Conservation (phyloP, 176 grass and related monocot species). For the Avena sativa region DNA sequence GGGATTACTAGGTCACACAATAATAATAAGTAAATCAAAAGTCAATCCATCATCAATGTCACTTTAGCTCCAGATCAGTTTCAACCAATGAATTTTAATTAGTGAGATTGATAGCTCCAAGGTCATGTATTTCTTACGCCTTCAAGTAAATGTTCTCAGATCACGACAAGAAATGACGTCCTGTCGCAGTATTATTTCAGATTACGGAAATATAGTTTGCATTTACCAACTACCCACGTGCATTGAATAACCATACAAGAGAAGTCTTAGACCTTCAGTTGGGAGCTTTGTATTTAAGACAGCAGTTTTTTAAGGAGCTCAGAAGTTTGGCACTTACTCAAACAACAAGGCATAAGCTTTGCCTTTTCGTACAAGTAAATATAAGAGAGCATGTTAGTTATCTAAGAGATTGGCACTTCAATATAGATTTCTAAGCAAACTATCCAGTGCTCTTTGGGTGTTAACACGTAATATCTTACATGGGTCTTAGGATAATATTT, state of each 20-base stretch:
- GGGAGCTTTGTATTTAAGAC: constrained; percentile 6
- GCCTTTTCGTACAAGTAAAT: background rate
- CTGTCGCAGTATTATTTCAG: background rate
- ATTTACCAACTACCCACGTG: background rate
- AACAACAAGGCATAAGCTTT: background rate
- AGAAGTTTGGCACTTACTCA: background rate
- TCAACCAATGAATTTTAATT: constrained; percentile 7
- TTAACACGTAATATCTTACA: background rate
- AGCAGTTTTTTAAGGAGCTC: background rate
- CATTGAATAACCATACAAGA: background rate
- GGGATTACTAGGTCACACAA: background rate
- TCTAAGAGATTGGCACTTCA: constrained; percentile 14
- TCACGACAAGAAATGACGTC: constrained; percentile 9
- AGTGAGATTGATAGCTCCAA: background rate
- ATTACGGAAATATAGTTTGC: constrained; percentile 18
- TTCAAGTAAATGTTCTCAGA: constrained; percentile 5
- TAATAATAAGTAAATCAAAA: background rate
- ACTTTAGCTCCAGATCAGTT: constrained; percentile 12
- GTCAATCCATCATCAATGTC: background rate
- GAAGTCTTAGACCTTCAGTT: constrained; percentile 1
- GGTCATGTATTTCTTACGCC: background rate
- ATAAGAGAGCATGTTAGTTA: background rate
- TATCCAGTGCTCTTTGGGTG: background rate
- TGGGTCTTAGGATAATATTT: background rate
- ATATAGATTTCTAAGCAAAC: constrained; percentile 4